Percentiles rank a stretch among this genome's conserved stretches.
phyloP scores from a whole-genome alignment of 1,284 basidiomycete genomes.

The Ustilago vetiveriae region DNA sequence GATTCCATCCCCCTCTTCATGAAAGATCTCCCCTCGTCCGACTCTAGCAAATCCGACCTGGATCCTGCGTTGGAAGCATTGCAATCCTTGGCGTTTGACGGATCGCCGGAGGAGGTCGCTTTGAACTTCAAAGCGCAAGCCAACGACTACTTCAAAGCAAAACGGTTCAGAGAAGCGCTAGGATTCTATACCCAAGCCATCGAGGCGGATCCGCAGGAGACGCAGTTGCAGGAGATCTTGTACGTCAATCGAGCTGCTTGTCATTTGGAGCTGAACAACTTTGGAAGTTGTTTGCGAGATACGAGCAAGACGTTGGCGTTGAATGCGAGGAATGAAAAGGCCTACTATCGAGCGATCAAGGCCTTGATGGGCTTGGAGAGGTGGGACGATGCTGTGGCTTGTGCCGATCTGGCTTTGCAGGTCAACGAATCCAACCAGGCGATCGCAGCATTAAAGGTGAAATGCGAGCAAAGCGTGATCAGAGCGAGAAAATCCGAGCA shows the following conservation, averaged over 20 bases:
- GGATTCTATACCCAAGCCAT: constrained; percentile 91
- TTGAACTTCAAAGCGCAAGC: constrained; percentile 93
- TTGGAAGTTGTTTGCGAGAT: constrained; percentile 13
- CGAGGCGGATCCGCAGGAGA: constrained; percentile 80
- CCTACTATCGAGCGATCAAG: constrained; percentile 58
- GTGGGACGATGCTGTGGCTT: constrained; percentile 50
- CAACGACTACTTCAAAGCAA: constrained; percentile 89
- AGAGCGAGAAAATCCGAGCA: constrained; percentile 68
- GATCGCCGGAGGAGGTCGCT: constrained; percentile 90
- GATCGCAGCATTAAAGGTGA: constrained; percentile 40
- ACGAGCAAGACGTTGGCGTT: constrained; percentile 16
- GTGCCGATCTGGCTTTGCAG: constrained; percentile 43
- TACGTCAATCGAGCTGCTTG: constrained; percentile 85
- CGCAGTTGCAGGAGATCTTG: constrained; percentile 72
- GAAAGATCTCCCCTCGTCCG: constrained; percentile 77
- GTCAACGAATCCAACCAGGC: constrained; percentile 39
- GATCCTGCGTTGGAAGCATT: constrained; percentile 77
- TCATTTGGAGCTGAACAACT: constrained; percentile 82
- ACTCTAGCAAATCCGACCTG: constrained; percentile 53
- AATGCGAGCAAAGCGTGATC: constrained; percentile 68
- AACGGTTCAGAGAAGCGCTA: constrained; percentile 84
- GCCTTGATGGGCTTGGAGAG: constrained; percentile 56
- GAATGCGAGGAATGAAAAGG: constrained; percentile 56
- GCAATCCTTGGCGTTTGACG: constrained; percentile 85
- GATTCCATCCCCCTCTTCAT: constrained; percentile 82